Conservation (phyloP, 1,139 yeast species). For the Blastobotrys buckinghamii region DNA sequence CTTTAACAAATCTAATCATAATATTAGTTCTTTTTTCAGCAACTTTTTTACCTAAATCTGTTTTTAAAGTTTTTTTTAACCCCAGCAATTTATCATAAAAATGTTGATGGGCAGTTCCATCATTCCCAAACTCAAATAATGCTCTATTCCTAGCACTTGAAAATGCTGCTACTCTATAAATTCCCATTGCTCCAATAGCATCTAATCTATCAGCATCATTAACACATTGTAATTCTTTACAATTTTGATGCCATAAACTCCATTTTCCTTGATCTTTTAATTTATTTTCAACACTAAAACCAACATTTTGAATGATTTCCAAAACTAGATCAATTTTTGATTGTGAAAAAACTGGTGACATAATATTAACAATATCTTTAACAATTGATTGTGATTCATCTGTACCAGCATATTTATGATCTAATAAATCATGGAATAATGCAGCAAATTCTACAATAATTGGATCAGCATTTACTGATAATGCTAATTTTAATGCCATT, state of each 20-base stretch:
- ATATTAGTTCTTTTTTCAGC: constrained; percentile 27
- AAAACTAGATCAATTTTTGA: constrained; percentile 23
- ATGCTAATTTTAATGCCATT: constrained; percentile 27
- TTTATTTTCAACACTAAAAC: constrained; percentile 30
- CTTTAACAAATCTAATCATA: constrained; percentile 23
- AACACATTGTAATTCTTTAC: constrained; percentile 32
- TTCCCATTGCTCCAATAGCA: constrained; percentile 36
- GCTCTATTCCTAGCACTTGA: constrained; percentile 29
- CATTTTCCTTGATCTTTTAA: constrained; percentile 24
- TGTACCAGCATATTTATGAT: constrained; percentile 31
- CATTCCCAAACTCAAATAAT: constrained; percentile 18
- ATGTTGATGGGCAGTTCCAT: constrained; percentile 25
- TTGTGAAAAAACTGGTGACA: constrained; percentile 17
- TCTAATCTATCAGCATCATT: constrained; percentile 38
- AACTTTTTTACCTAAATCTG: constrained; percentile 26
- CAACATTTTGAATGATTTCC: constrained; percentile 27
- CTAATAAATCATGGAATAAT: constrained; percentile 35
- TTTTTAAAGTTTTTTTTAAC: constrained; percentile 28
- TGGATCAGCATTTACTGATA: constrained; percentile 19
- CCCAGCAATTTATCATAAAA: constrained; percentile 31
- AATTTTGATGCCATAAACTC: constrained; percentile 28
- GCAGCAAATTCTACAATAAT: constrained; percentile 35
- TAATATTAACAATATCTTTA: background rate
- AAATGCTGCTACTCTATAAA: constrained; percentile 33
- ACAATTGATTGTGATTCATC: constrained; percentile 9